A percentile compares a stretch with the other conserved stretches of the same genome.
Evolutionary conservation across 306 rosid species (phyloP).

Genomic region (Cucurbita maxima): DNA sequence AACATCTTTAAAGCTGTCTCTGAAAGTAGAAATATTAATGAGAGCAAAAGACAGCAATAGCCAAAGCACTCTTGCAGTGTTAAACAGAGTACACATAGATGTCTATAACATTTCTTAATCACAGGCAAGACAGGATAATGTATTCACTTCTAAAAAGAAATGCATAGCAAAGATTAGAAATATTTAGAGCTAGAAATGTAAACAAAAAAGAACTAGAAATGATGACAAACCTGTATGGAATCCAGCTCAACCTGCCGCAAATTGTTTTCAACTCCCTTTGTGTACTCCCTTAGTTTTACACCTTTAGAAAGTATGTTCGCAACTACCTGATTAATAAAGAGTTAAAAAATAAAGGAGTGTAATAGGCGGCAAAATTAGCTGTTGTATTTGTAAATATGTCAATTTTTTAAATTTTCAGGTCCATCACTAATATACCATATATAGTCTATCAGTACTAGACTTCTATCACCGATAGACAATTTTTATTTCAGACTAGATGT

Average conservation of each 20-base stretch:
- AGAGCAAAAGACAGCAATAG: neutral
- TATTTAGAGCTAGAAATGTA: neutral
- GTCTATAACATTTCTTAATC: neutral
- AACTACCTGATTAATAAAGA: conserved; percentile 46
- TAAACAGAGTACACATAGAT: neutral
- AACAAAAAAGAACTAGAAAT: neutral
- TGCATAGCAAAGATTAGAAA: neutral
- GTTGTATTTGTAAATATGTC: too few species aligned
- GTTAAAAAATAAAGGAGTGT: neutral
- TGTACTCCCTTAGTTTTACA: conserved; percentile 65
- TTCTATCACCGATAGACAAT: too few species aligned
- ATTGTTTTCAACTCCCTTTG: conserved; percentile 89
- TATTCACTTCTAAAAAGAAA: neutral
- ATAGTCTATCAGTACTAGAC: too few species aligned
- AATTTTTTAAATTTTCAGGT: too few species aligned
- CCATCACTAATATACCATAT: too few species aligned
- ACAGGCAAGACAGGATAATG: neutral
- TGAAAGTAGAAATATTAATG: neutral
- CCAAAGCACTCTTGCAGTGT: neutral
- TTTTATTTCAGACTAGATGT: neutral
- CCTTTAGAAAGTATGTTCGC: conserved; percentile 80
- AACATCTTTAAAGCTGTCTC: neutral
- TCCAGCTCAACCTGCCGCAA: conserved; percentile 91
- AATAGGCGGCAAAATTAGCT: too few species aligned
- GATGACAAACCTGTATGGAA: conserved; percentile 69